Base-by-base conservation (phyloP, 1,139 yeast genomes). In the Debaryomyces udenii region DNA sequence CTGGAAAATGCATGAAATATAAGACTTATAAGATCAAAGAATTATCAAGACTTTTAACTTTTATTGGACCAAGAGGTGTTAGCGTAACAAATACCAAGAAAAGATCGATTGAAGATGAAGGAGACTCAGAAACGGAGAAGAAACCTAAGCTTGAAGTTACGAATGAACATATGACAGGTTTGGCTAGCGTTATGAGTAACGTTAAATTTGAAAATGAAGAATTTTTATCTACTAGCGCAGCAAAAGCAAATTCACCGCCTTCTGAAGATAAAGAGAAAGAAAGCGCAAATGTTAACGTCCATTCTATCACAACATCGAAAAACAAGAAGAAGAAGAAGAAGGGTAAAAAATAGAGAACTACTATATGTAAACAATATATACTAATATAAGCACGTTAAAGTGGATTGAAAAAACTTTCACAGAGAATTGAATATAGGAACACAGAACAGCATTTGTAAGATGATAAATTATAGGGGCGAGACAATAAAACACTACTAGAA, bases 21-120 rank as follows among this genome's bases (percentile, higher is more conserved):
- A 74, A 73, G 44, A 82, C 96, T 0, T 66, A 69, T 47, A 84
- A 84, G 53, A 65, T 76, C 36, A 90, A 90, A 61, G 96, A 90
- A 59, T 76, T 91, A 31, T 83, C 93, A 13, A 77, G 93, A 53
- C 61, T 91, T 24, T 66, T 89, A 59, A 80, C 88, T 29, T 89
- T 91, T n/a, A 59, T 90, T 39, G 97, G 97, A 0, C 96, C 97
- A 3, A 74, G 78, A 46, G 93, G 94, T 2, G 86, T 86, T 11
- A 74, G 65, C 47, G 55, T 69, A 28, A 51, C 66, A 9, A 57
- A 59, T 35, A 46, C 47, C 11, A 44, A 46, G 31, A 50, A 49
- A 29, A 40, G 44, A 31, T 16, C 39, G 6, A 24, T 30, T 13
- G 50, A 48, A 11, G 41, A 37, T 11, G 42, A 39, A 28, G 42